Evolutionary conservation across 768 basidiomycete genomes (phyloP).

Genomic region (Fomitopsis serialis): DNA sequence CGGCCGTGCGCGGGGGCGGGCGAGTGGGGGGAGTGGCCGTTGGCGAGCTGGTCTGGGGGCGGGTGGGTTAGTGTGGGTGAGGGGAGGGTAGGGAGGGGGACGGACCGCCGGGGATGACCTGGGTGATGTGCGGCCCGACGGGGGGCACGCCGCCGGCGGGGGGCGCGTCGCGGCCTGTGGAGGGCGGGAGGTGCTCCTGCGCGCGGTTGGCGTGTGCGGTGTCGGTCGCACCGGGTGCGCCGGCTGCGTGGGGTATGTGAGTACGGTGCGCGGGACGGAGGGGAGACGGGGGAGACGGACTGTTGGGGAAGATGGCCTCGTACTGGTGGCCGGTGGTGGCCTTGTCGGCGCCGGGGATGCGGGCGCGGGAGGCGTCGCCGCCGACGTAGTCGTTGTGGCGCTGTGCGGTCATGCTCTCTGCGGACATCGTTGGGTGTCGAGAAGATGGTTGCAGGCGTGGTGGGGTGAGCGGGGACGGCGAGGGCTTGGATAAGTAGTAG

Average conservation of each 20-base stretch:
- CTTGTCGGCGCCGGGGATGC: conserved; percentile 22
- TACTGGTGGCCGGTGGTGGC: conserved; percentile 22
- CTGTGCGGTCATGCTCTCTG: conserved; percentile 14
- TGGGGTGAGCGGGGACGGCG: background rate
- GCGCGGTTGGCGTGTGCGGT: background rate
- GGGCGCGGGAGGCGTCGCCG: conserved; percentile 14
- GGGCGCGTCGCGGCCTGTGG: conserved; percentile 20
- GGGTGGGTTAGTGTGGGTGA: background rate
- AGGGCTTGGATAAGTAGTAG: too few relatives aligned
- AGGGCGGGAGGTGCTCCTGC: conserved; percentile 19
- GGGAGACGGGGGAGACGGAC: conserved; percentile 9
- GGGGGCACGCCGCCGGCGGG: conserved; percentile 10
- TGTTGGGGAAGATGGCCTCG: conserved; percentile 18
- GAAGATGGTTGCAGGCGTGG: background rate
- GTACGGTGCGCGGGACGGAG: too few relatives aligned
- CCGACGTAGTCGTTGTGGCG: conserved; percentile 27
- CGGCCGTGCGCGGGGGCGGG: conserved; percentile 1
- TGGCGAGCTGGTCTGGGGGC: background rate
- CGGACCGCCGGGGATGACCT: conserved; percentile 5
- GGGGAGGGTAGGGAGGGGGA: background rate
- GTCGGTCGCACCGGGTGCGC: too few relatives aligned
- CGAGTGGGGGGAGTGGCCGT: conserved; percentile 4
- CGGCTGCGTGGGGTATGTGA: too few relatives aligned
- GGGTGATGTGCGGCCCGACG: background rate
- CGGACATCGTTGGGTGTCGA: conserved; percentile 10